Base-by-base conservation (phyloP, 176 grass and related monocot species). In the Musa beccarii region DNA sequence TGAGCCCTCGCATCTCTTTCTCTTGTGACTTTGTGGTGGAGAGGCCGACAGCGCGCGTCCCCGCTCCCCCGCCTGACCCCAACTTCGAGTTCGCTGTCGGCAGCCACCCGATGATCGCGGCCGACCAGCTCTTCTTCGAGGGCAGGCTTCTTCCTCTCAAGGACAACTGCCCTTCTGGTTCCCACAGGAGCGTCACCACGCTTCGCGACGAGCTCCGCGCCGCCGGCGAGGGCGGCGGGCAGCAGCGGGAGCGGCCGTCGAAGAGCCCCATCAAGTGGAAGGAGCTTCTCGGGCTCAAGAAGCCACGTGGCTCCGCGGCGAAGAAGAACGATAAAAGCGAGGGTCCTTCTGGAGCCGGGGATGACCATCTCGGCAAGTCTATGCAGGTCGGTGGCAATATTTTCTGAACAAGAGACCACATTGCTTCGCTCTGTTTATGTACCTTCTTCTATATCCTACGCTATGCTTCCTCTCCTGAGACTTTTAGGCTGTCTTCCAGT, bases 41-140 rank as follows among this genome's bases (percentile, higher is more conserved):
- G 59, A 87, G 76, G 80, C 92, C 88, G 10, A 71, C 81, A 2
- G 66, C 53, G 53, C 49, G 59, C 23, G 57, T 26, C 49, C 66
- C 67, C 0, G 61, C 64, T 0, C 69, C 69, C 0, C 72, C 77
- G 2, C 83, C 84, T 7, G 87, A 96, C 73, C 75, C 87, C 5
- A 87, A 96, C 85, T 96, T 96, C 64, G 92, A 96, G 83, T 96
- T 96, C 87, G 89, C 87, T 11, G 89, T 96, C 11, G 89, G 85
- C 25, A 87, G 89, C 83, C 89, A 86, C 85, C 89, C 81, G 22
- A 92, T 92, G 92, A 96, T 96, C 79, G 92, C 87, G 9, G 92
- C 89, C 23, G 92, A 96, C 62, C 89, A 96, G 84, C 85, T 96
- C 50, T 81, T 96, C 87, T 92, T 72, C 83, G 89, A 96, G 88